Evolutionary conservation across 139 green algal species (phyloP), one percentile per base, ranked within the genome.

Genomic region (Trebouxia sp.): DNA sequence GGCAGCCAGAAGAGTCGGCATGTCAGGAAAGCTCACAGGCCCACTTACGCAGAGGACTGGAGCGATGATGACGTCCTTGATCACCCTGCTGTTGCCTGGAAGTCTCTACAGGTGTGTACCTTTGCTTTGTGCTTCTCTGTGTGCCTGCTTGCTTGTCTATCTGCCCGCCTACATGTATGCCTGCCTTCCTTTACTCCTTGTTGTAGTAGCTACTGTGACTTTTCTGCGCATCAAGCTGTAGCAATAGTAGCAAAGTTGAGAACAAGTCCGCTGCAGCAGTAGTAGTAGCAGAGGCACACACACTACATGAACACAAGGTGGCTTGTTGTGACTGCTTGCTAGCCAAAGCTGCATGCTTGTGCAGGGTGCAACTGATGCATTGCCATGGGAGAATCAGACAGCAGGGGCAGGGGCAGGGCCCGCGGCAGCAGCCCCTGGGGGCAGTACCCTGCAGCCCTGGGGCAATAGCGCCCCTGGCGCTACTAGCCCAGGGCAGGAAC

Each of bases 21-120:
- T 45, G 15, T 26, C 15, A 43, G 62, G 62, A 72, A 72, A 32
- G 11, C 35, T 1, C 62, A 72, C 12, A 35, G 62, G n/a, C 37
- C 62, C 15, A 72, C 62, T 45, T 72, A 72, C 37, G 62, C 62
- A n/a, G 62, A 72, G 32, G 62, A 72, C 35, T 72, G 62, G 62
- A 72, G n/a, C 3, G 62, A 72, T 12, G 62, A 72, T 24, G 62
- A 45, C 24, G 30, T 72, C 0, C 20, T 72, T 32, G 62, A 72
- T 41, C 62, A 72, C 11, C 62, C 62, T 43, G 62, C 62, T 43
- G 62, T 72, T 72, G 62, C 62, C 35, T 72, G 62, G 62, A 72
- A 72, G 37, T 10, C 32, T 11, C 62, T 72, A 28, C 62, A 72
- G 62, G 62, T 72, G n/a, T n/a, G n/a, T n/a, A n/a, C n/a, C n/a